These are phyloP conservation scores for Trichoderma reesei DNA, from an alignment of 495 filamentous ascomycete genomes.

Conservation along the genomic window DNA sequence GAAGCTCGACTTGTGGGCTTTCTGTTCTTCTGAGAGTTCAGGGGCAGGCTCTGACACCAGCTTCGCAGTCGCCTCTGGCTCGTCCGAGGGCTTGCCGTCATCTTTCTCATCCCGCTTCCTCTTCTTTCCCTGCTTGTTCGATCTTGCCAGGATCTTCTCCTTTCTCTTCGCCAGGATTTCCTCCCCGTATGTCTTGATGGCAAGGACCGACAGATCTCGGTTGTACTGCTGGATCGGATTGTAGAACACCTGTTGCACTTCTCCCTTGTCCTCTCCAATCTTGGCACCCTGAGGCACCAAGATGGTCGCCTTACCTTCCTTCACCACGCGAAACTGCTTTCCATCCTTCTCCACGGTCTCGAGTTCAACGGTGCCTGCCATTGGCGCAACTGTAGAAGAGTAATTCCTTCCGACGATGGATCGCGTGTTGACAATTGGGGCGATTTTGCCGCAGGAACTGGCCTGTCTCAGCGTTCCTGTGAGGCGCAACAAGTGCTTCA, in stretches of 20 bases:
- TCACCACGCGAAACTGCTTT: slow-evolving; percentile 31
- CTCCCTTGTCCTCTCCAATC: slow-evolving; percentile 22
- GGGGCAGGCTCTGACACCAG: not conserved
- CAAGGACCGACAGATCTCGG: slow-evolving; percentile 83
- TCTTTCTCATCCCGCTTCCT: slow-evolving; percentile 29
- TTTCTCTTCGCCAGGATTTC: slow-evolving; percentile 46
- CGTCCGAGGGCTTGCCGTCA: slow-evolving; percentile 11
- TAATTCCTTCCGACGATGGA: not conserved
- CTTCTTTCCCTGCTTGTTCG: slow-evolving; percentile 40
- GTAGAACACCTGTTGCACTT: slow-evolving; percentile 81
- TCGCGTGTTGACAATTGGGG: not conserved
- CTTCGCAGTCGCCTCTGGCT: slow-evolving; percentile 3
- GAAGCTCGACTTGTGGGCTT: slow-evolving; percentile 36
- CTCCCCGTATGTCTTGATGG: slow-evolving; percentile 75
- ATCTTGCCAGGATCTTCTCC: slow-evolving; percentile 29
- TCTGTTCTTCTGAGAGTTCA: slow-evolving; percentile 5
- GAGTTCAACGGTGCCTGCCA: slow-evolving; percentile 5
- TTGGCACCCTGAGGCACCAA: slow-evolving; percentile 19
- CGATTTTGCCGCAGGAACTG: not conserved
- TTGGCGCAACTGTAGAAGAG: slow-evolving; percentile 21
- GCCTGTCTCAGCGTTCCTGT: not conserved
- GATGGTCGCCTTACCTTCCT: slow-evolving; percentile 38
- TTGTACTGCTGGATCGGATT: slow-evolving; percentile 99
- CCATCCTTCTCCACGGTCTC: slow-evolving; percentile 24
- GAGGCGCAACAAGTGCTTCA: not conserved